Percentiles rank a stretch among this genome's conserved stretches.
These are phyloP conservation scores for Solanum aculeatissimum DNA, from an alignment of 305 asterid species.

Conservation along the genomic window DNA sequence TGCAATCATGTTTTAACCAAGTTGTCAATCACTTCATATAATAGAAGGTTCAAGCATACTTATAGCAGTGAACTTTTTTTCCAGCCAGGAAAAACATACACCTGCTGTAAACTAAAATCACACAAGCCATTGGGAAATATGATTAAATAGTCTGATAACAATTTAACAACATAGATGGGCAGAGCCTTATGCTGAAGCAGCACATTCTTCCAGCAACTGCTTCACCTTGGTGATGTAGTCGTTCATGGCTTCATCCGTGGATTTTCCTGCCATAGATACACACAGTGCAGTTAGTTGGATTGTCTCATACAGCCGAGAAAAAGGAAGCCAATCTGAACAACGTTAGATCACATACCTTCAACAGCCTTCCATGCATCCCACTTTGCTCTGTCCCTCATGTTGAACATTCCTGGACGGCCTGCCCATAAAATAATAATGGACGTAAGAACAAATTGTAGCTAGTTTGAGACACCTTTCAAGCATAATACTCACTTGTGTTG, in stretches of 20 bases:
- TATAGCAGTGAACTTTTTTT: background rate
- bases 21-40: background rate
- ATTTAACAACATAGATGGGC: background rate
- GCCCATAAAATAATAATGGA: background rate
- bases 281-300: background rate
- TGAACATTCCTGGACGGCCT: conserved; percentile 90
- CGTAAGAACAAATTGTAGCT: background rate
- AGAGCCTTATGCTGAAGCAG: conserved; percentile 9
- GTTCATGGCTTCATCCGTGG: conserved; percentile 60
- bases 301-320: background rate
- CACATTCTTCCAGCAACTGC: conserved; percentile 66
- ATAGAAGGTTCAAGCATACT: background rate
- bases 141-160: background rate
- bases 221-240: conserved; percentile 92
- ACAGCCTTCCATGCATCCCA: conserved; percentile 99
- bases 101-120: background rate
- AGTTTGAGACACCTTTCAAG: background rate
- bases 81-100: background rate
- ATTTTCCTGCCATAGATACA: conserved; percentile 46
- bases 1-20: background rate
- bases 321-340: background rate
- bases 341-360: conserved; percentile 44
- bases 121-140: background rate
- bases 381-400: conserved; percentile 78
- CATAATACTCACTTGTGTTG: conserved; percentile 54